Base-by-base conservation (phyloP, 495 filamentous ascomycete species). In the Elasticomyces elasticus region DNA sequence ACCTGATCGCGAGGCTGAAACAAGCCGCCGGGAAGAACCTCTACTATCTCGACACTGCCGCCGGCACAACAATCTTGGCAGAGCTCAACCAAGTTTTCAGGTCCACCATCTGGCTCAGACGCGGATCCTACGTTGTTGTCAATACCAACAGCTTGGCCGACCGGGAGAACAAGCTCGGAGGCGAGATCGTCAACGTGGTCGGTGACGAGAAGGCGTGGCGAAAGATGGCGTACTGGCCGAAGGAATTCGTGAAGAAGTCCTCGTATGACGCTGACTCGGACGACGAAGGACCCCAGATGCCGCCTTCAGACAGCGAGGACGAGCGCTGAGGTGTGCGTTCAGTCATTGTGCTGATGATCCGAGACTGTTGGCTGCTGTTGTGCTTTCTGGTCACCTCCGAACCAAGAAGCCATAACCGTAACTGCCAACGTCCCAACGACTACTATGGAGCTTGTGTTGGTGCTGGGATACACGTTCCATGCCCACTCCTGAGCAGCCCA, bases 391-490 rank as follows among this genome's bases (percentile, higher is more conserved):
- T 30, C 73, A 41, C 76, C 75, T 11, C 84, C 84, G 65, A 70
- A 72, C 81, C 81, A 86, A 5, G 79, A 67, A 27, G 77, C 73
- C 10, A 74, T 71, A 3, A 92, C 83, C 48, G 82, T 83, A 13
- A 79, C 54, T 25, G 75, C 79, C 49, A 95, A 71, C 20, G 79
- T 78, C 10, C 74, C 76, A 11, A 96, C 86, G 27, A 95, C 91
- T 19, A 82, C 76, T 54, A 71, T 70, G 10, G 89, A 95, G 67
- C 91, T 97, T 43, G 63, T 55, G 49, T 82, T 71, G 24, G 89
- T 95, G 66, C 89, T 95, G n/a, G 92, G 92, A 69, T 83, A 98
- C 1, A 88, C 80, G 64, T 96, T 95, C 92, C 92, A 98, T 10
- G 87, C 89, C 88, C 86, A 91, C 62, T 98, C 92, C 67, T 98